Conservation (phyloP, 2,329 filamentous ascomycete species). For the Xylaria sp. region DNA sequence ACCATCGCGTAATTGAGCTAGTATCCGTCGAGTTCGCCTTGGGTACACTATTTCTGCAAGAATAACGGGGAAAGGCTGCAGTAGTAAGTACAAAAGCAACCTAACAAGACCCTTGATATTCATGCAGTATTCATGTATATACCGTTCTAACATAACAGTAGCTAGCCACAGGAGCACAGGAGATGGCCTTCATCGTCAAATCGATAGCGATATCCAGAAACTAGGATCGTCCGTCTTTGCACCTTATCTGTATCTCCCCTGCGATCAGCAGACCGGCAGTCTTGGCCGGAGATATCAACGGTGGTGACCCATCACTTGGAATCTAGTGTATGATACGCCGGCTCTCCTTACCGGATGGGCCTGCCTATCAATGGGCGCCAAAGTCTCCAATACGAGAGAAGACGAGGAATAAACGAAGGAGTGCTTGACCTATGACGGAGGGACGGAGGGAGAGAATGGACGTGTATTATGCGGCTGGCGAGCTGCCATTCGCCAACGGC, state of each 20-base stretch:
- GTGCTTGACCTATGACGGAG: conserved; percentile 2
- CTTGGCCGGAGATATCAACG: conserved; percentile 15
- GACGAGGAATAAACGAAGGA: conserved; percentile 7
- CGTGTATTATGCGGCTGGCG: conserved; percentile 13
- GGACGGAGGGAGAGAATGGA: neutral
- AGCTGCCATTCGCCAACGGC: conserved; percentile 19
- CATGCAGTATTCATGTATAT: neutral
- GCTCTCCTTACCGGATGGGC: neutral
- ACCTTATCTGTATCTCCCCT: conserved; percentile 26
- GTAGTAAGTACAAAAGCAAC: conserved; percentile 17
- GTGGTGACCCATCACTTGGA: too few species aligned
- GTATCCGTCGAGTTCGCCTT: too few species aligned
- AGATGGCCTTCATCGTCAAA: neutral
- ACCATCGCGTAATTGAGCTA: conserved; percentile 3
- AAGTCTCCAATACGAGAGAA: conserved; percentile 16
- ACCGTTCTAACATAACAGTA: too few species aligned
- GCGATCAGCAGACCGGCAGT: conserved; percentile 17
- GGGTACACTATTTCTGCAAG: conserved; percentile 6
- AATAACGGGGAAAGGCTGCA: conserved; percentile 22
- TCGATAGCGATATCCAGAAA: conserved; percentile 4
- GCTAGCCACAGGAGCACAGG: too few species aligned
- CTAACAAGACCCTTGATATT: conserved; percentile 26
- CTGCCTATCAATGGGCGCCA: conserved; percentile 14
- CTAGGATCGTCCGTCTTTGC: conserved; percentile 5
- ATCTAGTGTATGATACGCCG: conserved; percentile 1